Percentiles rank a stretch among this genome's conserved stretches.
Evolutionary conservation across 169 alveolate genomes (phyloP).

Genomic region (Eimeria tenella): DNA sequence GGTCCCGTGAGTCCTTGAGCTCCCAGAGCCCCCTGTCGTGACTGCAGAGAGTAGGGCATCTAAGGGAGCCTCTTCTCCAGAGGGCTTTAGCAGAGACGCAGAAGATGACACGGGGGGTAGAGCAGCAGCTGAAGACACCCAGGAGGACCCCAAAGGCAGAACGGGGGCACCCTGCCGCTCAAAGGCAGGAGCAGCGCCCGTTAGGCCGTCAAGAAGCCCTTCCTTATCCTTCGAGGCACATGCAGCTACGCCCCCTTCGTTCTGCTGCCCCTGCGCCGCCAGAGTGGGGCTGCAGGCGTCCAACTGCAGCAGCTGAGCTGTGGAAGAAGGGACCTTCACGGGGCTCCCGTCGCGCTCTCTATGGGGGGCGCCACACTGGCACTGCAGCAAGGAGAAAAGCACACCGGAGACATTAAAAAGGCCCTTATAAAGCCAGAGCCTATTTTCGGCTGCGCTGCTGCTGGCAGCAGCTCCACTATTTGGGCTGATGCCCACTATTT

Average conservation of each 20-base stretch:
- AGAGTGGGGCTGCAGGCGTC: conserved; percentile 42
- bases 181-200: neutral
- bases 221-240: neutral
- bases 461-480: neutral
- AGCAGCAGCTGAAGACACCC: neutral
- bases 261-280: conserved; percentile 3
- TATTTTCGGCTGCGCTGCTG: neutral
- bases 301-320: conserved; percentile 69
- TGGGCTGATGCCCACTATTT: too few relatives aligned
- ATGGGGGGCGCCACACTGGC: neutral
- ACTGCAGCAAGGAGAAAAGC: conserved; percentile 7
- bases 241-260: neutral
- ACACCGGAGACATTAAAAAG: neutral
- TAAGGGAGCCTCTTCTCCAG: neutral
- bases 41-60: conserved; percentile 23
- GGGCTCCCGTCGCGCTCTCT: neutral
- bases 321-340: conserved; percentile 10
- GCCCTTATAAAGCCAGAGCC: neutral
- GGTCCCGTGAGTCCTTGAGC: too few relatives aligned
- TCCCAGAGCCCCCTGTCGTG: neutral
- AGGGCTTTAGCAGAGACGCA: neutral
- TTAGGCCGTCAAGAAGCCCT: neutral
- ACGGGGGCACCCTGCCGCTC: neutral
- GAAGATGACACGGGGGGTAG: neutral
- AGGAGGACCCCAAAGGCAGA: conserved; percentile 1